Evolutionary conservation across 2,329 filamentous ascomycete species (phyloP).

Genomic region (Aspergillus pseudoterreus): DNA sequence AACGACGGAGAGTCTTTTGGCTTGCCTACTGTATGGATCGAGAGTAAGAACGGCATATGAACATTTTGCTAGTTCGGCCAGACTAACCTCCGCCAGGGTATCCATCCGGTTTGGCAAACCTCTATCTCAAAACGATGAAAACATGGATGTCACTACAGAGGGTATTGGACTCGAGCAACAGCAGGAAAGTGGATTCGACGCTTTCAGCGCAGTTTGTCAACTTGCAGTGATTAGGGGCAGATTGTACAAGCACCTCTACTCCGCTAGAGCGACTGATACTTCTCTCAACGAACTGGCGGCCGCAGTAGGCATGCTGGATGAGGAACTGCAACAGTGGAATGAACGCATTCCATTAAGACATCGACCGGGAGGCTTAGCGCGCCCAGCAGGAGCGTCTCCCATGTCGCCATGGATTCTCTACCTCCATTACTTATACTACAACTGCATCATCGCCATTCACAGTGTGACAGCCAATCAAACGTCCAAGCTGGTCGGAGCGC

Average conservation of each 20-base stretch:
- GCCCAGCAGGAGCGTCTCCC: neutral
- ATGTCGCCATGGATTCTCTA: slow-evolving; percentile 10
- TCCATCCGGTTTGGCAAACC: slow-evolving; percentile 15
- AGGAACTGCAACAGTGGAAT: slow-evolving; percentile 12
- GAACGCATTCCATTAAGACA: slow-evolving; percentile 9
- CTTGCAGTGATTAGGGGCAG: slow-evolving; percentile 15
- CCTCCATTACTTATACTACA: slow-evolving; percentile 15
- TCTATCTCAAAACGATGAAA: slow-evolving; percentile 11
- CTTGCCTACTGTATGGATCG: slow-evolving; percentile 16
- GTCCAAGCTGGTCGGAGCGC: neutral
- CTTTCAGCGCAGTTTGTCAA: slow-evolving; percentile 11
- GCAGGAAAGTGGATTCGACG: slow-evolving; percentile 4
- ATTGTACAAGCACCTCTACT: slow-evolving; percentile 13
- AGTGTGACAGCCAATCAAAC: slow-evolving; percentile 7
- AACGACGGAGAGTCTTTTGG: slow-evolving; percentile 14
- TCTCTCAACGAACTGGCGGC: slow-evolving; percentile 10
- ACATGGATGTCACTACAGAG: slow-evolving; percentile 3
- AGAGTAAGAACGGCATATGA: slow-evolving; percentile 7
- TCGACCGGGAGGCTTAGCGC: slow-evolving; percentile 6
- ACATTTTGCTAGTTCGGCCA: neutral
- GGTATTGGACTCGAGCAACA: neutral
- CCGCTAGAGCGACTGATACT: slow-evolving; percentile 8
- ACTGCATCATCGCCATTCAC: slow-evolving; percentile 18
- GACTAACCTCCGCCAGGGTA: slow-evolving; percentile 10
- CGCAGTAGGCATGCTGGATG: slow-evolving; percentile 10